Base-by-base conservation (phyloP, 768 basidiomycete genomes). In the Wakefieldia striispora region DNA sequence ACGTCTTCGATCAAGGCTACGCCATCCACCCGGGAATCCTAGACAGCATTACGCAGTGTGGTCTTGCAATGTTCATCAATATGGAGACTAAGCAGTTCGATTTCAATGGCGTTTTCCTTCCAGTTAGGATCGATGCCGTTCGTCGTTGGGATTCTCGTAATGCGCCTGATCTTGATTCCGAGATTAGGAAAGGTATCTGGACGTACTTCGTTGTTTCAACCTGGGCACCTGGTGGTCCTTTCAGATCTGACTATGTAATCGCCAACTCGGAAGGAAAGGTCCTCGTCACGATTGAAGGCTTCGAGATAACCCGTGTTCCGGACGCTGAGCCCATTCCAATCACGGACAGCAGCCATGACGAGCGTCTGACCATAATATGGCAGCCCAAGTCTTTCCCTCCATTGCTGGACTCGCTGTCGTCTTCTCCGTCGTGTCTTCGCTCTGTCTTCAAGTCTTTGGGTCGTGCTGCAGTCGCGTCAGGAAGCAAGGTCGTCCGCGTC, bases 1-100 rank as follows among this genome's bases (percentile, higher is more conserved):
- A 67, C 9, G 65, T 67, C 6, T 67, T 62, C 31, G 63, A 59
- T 3, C 56, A 54, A 44, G 63, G 65, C 21, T 70, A 70, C 17
- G 49, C 41, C 35, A 63, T 69, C 43, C 69, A 69, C 48, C 68
- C 68, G 3, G 68, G 68, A 47, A 56, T 69, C 29, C 49, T 69
- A 7, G 68, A 69, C 49, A 67, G 65, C 9, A 64, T 66, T 40
- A 66, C 65, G 16, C 65, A 66, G 43, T 64, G 62, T 21, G 65
- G 65, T 47, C 63, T 66, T 12, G 60, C 62, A 2, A 62, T 66
- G 65, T 60, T 60, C 45, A 60, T 60, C 49, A 61, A 61, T n/a
- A 60, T 61, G 59, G 55, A 57, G 23, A 60, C 60, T 23, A 66
- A 66, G 37, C 64, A 51, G 6, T 66, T 66, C 37, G 65, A 66